Evolutionary conservation across 352 stramenopile species (phyloP).

Genomic region (Phytophthora lateralis): DNA sequence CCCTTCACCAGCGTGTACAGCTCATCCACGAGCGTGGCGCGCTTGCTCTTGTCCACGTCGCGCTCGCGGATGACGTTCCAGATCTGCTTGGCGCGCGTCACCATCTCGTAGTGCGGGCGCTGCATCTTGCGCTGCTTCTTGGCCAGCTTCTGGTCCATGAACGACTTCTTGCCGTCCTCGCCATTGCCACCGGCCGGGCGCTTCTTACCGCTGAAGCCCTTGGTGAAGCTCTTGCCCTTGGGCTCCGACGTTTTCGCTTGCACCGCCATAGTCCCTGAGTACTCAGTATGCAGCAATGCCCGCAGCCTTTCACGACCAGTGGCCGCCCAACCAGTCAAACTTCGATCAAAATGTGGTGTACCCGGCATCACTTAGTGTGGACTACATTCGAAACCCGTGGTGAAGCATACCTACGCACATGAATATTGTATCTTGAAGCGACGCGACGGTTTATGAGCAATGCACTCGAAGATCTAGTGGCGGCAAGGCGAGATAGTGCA

Average conservation of each 20-base stretch:
- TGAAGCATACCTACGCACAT: neutral
- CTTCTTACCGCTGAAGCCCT: constrained; percentile 64
- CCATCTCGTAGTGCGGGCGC: constrained; percentile 93
- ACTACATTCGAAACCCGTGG: neutral
- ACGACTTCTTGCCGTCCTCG: constrained; percentile 81
- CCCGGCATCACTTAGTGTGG: neutral
- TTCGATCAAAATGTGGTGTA: neutral
- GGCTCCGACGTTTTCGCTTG: constrained; percentile 30
- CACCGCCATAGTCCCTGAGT: constrained; percentile 24
- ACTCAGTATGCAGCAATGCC: neutral
- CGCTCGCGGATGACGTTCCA: constrained; percentile 95
- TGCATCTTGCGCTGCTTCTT: constrained; percentile 96
- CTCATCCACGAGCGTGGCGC: constrained; percentile 88
- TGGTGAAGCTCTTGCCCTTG: constrained; percentile 33
- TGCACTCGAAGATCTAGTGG: constrained; percentile 15
- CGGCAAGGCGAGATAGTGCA: neutral
- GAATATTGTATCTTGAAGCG: constrained; percentile 29
- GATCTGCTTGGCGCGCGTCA: constrained; percentile 93
- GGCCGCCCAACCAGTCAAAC: constrained; percentile 36
- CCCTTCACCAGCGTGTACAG: constrained; percentile 92
- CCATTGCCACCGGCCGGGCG: constrained; percentile 42
- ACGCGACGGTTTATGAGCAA: too few relatives aligned
- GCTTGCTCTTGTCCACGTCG: constrained; percentile 84
- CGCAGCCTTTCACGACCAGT: constrained; percentile 6
- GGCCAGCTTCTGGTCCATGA: constrained; percentile 85